These are phyloP conservation scores for Xylariaceae sp. DNA, from an alignment of 2,329 filamentous ascomycete genomes.

Conservation along the genomic window DNA sequence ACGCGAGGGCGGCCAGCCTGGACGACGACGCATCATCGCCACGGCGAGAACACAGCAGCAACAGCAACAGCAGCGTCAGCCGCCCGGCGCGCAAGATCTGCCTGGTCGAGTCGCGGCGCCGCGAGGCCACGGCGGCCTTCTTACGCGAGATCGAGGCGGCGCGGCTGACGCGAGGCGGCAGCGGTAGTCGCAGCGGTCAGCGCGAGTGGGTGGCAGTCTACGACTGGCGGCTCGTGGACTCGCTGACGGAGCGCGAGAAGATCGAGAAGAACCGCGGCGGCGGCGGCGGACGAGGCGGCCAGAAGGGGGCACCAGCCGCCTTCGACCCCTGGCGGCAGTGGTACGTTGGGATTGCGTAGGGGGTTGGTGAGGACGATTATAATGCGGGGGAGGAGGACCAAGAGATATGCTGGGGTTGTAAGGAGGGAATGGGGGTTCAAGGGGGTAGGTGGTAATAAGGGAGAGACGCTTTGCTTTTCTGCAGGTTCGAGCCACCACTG, in stretches of 20 bases:
- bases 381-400: too few species aligned
- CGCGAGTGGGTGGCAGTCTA: slow-evolving; percentile 35
- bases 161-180: slow-evolving; percentile 19
- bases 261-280: too few species aligned
- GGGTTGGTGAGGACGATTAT: neutral
- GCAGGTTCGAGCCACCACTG: too few species aligned
- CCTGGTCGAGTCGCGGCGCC: slow-evolving; percentile 32
- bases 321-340: slow-evolving; percentile 36
- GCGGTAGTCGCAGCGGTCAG: slow-evolving; percentile 19
- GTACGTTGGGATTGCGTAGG: slow-evolving; percentile 34
- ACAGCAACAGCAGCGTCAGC: too few species aligned
- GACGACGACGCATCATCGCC: too few species aligned
- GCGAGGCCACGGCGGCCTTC: slow-evolving; percentile 25
- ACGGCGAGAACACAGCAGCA: slow-evolving; percentile 1
- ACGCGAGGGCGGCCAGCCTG: too few species aligned
- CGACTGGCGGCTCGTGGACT: slow-evolving; percentile 39
- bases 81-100: slow-evolving; percentile 23
- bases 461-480: too few species aligned
- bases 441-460: too few species aligned
- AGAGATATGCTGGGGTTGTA: too few species aligned
- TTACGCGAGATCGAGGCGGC: slow-evolving; percentile 25
- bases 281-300: too few species aligned
- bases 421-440: too few species aligned
- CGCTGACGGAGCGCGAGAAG: slow-evolving; percentile 33
- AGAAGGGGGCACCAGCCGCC: slow-evolving; percentile 24